phyloP scores from a whole-genome alignment of 129 eudicot genomes.

The Centrapalus pauciflorus region DNA sequence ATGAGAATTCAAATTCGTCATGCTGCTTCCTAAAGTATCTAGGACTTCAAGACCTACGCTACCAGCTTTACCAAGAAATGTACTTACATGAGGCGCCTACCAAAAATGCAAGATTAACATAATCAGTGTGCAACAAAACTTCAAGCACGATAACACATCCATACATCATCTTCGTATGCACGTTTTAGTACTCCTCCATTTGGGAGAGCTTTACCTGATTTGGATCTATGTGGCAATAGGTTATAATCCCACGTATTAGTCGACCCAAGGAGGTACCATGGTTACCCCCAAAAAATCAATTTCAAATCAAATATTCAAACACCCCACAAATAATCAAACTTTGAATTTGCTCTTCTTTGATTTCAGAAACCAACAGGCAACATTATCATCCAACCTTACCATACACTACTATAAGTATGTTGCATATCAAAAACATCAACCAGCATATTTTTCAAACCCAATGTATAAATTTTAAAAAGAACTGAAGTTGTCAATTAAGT shows the following conservation, averaged over 20 bases:
- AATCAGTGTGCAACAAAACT: no score
- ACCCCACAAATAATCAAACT: background rate
- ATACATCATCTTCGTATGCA: background rate
- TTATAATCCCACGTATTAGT: no score
- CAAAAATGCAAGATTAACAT: constrained; percentile 18
- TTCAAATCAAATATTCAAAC: background rate
- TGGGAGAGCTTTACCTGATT: no score
- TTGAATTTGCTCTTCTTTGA: background rate
- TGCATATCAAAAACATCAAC: background rate
- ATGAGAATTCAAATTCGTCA: constrained; percentile 63
- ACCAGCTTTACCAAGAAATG: constrained; percentile 87
- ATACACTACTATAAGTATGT: background rate
- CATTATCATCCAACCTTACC: background rate
- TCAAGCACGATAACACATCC: no score
- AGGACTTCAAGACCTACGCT: constrained; percentile 69
- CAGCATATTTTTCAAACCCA: background rate
- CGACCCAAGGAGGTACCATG: no score
- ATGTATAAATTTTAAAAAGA: no score
- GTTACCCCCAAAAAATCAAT: background rate
- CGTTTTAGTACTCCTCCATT: no score
- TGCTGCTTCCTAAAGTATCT: constrained; percentile 84
- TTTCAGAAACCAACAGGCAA: background rate
- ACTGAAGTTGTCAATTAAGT: no score
- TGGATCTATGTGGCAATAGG: no score
- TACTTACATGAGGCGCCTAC: constrained; percentile 66